A percentile compares a stretch with the other conserved stretches of the same genome.
Conservation (phyloP, 2,329 filamentous ascomycete genomes). For the Graphilbum fragrans region DNA sequence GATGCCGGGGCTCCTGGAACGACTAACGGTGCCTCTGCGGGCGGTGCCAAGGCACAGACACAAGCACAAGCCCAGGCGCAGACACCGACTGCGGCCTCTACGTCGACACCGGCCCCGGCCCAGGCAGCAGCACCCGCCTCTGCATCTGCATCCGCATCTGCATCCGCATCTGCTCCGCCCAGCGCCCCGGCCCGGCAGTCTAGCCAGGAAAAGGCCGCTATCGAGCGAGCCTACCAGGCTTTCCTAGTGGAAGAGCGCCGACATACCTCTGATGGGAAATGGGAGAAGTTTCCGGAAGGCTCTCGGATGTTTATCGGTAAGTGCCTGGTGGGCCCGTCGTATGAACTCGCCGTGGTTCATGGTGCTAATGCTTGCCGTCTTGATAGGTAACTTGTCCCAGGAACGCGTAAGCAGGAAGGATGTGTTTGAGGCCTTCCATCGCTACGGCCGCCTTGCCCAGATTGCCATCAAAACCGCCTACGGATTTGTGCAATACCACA, state of each 20-base stretch:
- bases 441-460: conserved; percentile 77
- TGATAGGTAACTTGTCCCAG: conserved; percentile 82
- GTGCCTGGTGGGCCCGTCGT: conserved; percentile 14
- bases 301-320: conserved; percentile 73
- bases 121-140: no score
- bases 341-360: conserved; percentile 10
- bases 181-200: background rate
- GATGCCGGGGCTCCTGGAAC: conserved; percentile 6
- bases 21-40: background rate
- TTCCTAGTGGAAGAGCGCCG: conserved; percentile 62
- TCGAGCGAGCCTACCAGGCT: conserved; percentile 53
- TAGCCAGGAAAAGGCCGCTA: conserved; percentile 5
- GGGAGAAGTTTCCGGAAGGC: conserved; percentile 68
- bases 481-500: conserved; percentile 90
- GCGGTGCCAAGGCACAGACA: background rate
- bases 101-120: no score
- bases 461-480: conserved; percentile 95
- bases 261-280: conserved; percentile 67
- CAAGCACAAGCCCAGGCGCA: no score
- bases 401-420: conserved; percentile 90
- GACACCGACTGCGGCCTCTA: no score
- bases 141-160: no score
- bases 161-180: no score
- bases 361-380: conserved; percentile 11
- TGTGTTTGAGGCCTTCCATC: conserved; percentile 82